phyloP scores from a whole-genome alignment of 192 early-diverging fungal species.

The Mycoemilia scoparia region DNA sequence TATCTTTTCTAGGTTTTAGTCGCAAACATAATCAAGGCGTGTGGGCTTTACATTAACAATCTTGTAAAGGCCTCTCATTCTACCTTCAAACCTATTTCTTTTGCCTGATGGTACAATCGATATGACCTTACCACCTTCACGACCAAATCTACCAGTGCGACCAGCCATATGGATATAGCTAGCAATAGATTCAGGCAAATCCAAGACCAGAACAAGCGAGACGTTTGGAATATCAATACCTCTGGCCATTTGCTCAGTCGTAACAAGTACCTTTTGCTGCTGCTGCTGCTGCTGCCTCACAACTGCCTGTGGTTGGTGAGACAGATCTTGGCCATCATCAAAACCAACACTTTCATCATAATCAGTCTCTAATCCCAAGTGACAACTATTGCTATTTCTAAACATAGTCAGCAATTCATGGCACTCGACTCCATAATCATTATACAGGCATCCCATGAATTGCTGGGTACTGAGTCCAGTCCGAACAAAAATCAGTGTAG shows the following conservation, averaged over 20 bases:
- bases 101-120: constrained; percentile 18
- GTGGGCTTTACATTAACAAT: constrained; percentile 3
- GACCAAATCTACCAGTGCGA: constrained; percentile 60
- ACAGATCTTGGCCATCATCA: background rate
- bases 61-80: constrained; percentile 18
- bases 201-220: constrained; percentile 68
- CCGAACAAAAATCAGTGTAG: too few relatives aligned
- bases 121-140: constrained; percentile 10
- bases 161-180: constrained; percentile 83
- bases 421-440: too few relatives aligned
- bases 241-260: constrained; percentile 55
- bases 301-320: too few relatives aligned
- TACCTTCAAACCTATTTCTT: constrained; percentile 16
- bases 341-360: too few relatives aligned
- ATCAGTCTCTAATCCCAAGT: too few relatives aligned
- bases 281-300: too few relatives aligned
- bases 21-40: too few relatives aligned
- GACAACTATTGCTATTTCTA: too few relatives aligned
- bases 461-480: too few relatives aligned
- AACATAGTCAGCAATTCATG: too few relatives aligned
- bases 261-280: constrained; percentile 29
- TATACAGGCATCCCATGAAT: too few relatives aligned
- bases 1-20: too few relatives aligned
- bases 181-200: constrained; percentile 40
- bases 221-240: constrained; percentile 69